Base-by-base conservation (phyloP, 129 eudicot species). In the Flaveria linearis region DNA sequence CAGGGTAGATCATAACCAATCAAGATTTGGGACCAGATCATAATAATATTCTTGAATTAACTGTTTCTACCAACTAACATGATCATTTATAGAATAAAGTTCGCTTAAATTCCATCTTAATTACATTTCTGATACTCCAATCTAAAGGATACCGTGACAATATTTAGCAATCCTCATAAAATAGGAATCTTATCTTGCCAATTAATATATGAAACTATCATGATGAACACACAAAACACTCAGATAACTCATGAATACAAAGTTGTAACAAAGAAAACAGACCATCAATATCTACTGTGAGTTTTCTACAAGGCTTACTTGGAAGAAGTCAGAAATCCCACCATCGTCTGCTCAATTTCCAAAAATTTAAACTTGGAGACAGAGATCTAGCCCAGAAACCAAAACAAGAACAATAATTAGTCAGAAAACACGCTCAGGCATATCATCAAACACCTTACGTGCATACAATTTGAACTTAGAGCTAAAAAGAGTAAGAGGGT, bases 361-460 rank as follows among this genome's bases (percentile, higher is more conserved):
- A 45, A 47, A 33, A 81, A 81, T 71, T 77, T 88, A 88, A 90
- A 75, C 78, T 86, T 80, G 80, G 84, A 36, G 60, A 86, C 87
- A 81, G 78, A 87, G 85, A 92, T 84, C 97, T 92, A 81, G 67
- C 46, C 56, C 76, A 73, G 9, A 67, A 66, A 61, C 22, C 26
- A 75, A 55, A 57, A 50, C 39, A 83, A 55, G 71, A 22, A 52
- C 71, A 67, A 33, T 23, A 78, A 76, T 69, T 45, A 45, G 67
- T 46, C 15, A 53, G 7, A 72, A 70, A 72, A 67, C 45, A 14
- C 75, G 13, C 62, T 12, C 15, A 53, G 12, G 16, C 84, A 67
- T 66, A 11, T 53, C 79, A 73, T 80, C 84, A 33, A 80, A 67
- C 84, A 80, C 33, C 55, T 74, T 67, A 30, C 45, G 15, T 46